Evolutionary conservation across 73 alveolate genomes (phyloP), one percentile per base, ranked within the genome.

Genomic region (Tetrahymena elliotti): DNA sequence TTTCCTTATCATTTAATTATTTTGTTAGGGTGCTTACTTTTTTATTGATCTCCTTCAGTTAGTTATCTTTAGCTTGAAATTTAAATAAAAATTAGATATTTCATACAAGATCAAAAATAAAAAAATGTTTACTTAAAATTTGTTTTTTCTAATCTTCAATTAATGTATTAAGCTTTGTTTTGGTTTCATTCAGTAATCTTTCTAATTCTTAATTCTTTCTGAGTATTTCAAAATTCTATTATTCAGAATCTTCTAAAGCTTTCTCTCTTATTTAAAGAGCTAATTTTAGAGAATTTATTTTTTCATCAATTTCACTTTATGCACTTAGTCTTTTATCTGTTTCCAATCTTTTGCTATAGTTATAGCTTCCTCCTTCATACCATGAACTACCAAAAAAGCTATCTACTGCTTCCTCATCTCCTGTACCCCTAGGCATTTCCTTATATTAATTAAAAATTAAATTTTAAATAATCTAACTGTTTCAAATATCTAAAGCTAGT

Each of bases 361-460:
- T 83, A 6, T 41, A 84, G 39, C 94, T 93, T 34, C 93, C 83
- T 3, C 96, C 96, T 36, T 94, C 96, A 94, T 83, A 94, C 96
- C 96, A 94, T 34, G 68, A 38, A 33, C 93, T 93, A 24, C 96
- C 96, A 94, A 83, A 94, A 94, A 94, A 94, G 33, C 88, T 93
- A 83, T 94, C 96, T 1, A 94, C 37, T 4, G 93, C 96, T 40
- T 94, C 96, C 33, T 94, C 96, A 37, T 40, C 82, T 2, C 96
- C 96, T 18, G 52, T 94, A 18, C 53, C 94, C 37, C 88, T 41
- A 31, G 96, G 96, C 31, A 96, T 38, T 93, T 93, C 95, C 41
- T 93, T 24, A 33, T 38, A 24, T 4, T 20, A 36, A 37, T 22
- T 27, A 39, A 41, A 93, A 31, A 18, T 24, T 83, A 35, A 20